phyloP scores from a whole-genome alignment of 371 early-diverging fungal genomes.

The Basidiobolus meristosporus region DNA sequence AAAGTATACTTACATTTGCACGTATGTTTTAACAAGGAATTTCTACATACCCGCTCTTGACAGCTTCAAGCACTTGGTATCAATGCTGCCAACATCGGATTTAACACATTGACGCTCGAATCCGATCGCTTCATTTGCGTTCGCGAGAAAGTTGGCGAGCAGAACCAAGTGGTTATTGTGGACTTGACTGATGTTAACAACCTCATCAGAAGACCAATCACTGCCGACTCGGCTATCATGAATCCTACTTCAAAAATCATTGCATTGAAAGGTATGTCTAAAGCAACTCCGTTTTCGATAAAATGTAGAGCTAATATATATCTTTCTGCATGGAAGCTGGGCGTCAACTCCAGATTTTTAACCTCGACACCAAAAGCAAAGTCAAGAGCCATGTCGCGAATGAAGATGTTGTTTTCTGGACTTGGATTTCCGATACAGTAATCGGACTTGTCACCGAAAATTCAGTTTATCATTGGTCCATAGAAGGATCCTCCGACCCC shows the following conservation, averaged over 20 bases:
- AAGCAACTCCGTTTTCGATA: background rate
- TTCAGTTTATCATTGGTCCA: slow-evolving; percentile 90
- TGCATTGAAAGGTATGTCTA: slow-evolving; percentile 77
- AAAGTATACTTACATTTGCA: background rate
- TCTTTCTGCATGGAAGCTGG: slow-evolving; percentile 31
- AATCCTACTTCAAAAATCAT: slow-evolving; percentile 82
- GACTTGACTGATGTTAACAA: slow-evolving; percentile 74
- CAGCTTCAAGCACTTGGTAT: slow-evolving; percentile 85
- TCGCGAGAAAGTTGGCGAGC: slow-evolving; percentile 72
- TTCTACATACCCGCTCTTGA: background rate
- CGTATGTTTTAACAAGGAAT: background rate
- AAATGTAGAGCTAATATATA: background rate
- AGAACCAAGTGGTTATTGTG: slow-evolving; percentile 82
- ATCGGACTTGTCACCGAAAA: slow-evolving; percentile 81
- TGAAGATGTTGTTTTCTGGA: slow-evolving; percentile 94
- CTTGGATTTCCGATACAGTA: slow-evolving; percentile 76
- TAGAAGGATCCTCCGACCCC: slow-evolving; percentile 77
- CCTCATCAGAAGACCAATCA: slow-evolving; percentile 76
- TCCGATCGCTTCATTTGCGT: slow-evolving; percentile 95
- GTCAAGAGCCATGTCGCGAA: slow-evolving; percentile 79
- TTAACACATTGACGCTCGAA: slow-evolving; percentile 93
- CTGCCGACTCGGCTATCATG: slow-evolving; percentile 97
- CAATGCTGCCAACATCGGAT: slow-evolving; percentile 80
- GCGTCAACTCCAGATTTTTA: slow-evolving; percentile 88
- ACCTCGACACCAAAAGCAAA: slow-evolving; percentile 85